Evolutionary conservation across 2,329 filamentous ascomycete species (phyloP).

Genomic region (Leptographium lundbergii): DNA sequence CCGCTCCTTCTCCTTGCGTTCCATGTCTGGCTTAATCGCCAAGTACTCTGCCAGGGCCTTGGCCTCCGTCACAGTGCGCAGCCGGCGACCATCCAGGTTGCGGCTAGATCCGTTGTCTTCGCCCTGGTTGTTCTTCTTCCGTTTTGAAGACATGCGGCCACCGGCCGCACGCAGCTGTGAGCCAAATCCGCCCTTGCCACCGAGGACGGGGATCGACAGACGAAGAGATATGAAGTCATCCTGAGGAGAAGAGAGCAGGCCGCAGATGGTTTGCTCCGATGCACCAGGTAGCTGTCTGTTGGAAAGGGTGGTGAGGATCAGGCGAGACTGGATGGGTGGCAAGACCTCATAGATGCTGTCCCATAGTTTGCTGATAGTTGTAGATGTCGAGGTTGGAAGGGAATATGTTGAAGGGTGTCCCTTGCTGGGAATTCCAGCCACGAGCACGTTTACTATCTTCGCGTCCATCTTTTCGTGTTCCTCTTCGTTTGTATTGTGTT

Average conservation of each 20-base stretch:
- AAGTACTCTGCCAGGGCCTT: conserved; percentile 93
- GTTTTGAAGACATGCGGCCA: conserved; percentile 90
- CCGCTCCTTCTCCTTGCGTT: conserved; percentile 81
- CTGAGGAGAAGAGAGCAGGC: conserved; percentile 41
- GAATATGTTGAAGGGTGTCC: conserved; percentile 72
- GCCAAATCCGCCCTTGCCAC: conserved; percentile 95
- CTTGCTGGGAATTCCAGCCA: conserved; percentile 74
- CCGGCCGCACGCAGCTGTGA: conserved; percentile 93
- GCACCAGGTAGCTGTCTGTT: conserved; percentile 54
- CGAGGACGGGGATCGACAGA: conserved; percentile 65
- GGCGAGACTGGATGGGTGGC: conserved; percentile 42
- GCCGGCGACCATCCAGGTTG: conserved; percentile 79
- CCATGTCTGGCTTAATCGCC: conserved; percentile 94
- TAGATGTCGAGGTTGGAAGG: conserved; percentile 54
- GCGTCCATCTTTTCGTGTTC: background rate
- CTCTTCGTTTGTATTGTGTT: background rate
- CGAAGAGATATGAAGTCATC: conserved; percentile 73
- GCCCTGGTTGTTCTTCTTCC: conserved; percentile 70
- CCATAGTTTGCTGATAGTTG: conserved; percentile 56
- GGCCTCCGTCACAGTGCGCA: conserved; percentile 88
- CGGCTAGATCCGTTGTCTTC: conserved; percentile 84
- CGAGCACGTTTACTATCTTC: conserved; percentile 56
- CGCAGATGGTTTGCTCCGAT: conserved; percentile 43
- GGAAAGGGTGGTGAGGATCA: conserved; percentile 71
- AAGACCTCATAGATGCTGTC: conserved; percentile 47